These are phyloP conservation scores for Viola odorata DNA, from an alignment of 345 rosid genomes.

Conservation along the genomic window DNA sequence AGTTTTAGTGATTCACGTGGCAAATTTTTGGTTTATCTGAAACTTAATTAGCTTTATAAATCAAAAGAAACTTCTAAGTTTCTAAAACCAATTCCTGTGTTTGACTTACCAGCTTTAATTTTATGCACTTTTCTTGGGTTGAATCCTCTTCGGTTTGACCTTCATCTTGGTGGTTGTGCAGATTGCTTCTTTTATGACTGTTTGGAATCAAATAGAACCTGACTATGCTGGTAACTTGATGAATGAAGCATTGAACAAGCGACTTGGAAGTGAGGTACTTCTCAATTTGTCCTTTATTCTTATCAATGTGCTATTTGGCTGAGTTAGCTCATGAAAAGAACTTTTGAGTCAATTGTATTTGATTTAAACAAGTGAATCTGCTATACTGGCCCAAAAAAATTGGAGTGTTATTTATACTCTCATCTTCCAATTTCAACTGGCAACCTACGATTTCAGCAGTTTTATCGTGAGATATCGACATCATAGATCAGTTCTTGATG, in stretches of 20 bases:
- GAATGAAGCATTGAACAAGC: conserved; percentile 92
- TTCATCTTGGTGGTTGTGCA: conserved; percentile 22
- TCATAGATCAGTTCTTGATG: background rate
- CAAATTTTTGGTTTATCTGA: no score
- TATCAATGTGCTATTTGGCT: background rate
- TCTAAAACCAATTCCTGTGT: background rate
- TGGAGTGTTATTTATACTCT: background rate
- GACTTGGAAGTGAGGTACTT: conserved; percentile 83
- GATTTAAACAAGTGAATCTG: background rate
- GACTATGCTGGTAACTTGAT: conserved; percentile 87
- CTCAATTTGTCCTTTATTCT: background rate
- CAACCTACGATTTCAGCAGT: no score
- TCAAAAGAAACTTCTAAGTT: background rate
- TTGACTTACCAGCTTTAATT: background rate
- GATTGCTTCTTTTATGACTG: conserved; percentile 97
- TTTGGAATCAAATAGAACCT: conserved; percentile 90
- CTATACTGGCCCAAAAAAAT: background rate
- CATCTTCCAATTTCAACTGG: no score
- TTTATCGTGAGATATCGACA: no score
- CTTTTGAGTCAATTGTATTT: background rate
- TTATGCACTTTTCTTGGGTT: conserved; percentile 1
- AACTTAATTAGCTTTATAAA: no score
- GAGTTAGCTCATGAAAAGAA: background rate
- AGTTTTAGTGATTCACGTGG: background rate
- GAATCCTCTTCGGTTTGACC: conserved; percentile 3